Evolutionary conservation across 495 filamentous ascomycete genomes (phyloP).

Genomic region (Podospora sp.): DNA sequence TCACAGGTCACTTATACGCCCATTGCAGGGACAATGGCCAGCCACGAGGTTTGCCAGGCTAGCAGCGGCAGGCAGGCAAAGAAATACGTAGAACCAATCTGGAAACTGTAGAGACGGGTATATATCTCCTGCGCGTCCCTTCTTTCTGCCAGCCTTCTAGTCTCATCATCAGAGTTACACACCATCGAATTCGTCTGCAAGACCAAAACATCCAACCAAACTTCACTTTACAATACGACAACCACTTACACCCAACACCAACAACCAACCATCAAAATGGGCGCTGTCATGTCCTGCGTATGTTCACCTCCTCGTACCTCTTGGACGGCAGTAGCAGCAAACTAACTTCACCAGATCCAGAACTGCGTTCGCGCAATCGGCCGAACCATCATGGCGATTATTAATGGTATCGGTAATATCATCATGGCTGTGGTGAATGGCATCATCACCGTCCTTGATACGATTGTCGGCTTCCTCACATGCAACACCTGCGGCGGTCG

Average conservation of each 20-base stretch:
- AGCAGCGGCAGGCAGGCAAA: background rate
- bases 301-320: constrained; percentile 40
- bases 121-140: background rate
- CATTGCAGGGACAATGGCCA: background rate
- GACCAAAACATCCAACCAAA: constrained; percentile 11
- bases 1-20: background rate
- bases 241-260: constrained; percentile 22
- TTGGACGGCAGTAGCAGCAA: too few relatives aligned
- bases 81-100: background rate
- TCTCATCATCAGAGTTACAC: constrained; percentile 10
- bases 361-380: constrained; percentile 83
- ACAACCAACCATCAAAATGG: constrained; percentile 67
- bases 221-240: constrained; percentile 20
- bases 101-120: background rate
- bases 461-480: constrained; percentile 84
- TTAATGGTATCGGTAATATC: constrained; percentile 72
- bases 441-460: constrained; percentile 74
- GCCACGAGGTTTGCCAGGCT: background rate
- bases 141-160: background rate
- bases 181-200: constrained; percentile 16
- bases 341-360: constrained; percentile 61
- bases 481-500: constrained; percentile 61
- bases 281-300: constrained; percentile 95
- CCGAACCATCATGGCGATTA: constrained; percentile 78
- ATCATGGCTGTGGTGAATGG: constrained; percentile 77